These are phyloP conservation scores for Hepatocystis sp. DNA, from an alignment of 169 alveolate genomes.

Conservation along the genomic window DNA sequence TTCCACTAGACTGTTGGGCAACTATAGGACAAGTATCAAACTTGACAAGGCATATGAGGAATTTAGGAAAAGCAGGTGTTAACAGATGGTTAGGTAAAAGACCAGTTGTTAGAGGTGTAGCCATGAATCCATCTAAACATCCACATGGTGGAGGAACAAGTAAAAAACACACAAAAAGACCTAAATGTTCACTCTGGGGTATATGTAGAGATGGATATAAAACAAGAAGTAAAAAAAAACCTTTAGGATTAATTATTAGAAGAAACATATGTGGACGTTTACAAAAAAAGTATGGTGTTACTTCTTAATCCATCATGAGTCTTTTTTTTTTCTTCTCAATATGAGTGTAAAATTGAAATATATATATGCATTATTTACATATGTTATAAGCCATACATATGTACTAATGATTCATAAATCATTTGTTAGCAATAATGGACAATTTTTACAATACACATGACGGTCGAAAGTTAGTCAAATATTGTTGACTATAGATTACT, in stretches of 20 bases:
- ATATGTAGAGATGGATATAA: slow-evolving; percentile 84
- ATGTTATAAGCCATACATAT: too few species aligned
- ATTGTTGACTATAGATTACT: too few species aligned
- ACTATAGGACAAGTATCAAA: slow-evolving; percentile 90
- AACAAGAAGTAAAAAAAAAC: slow-evolving; percentile 86
- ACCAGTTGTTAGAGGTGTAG: slow-evolving; percentile 90
- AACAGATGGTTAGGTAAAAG: slow-evolving; percentile 89
- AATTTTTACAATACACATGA: too few species aligned
- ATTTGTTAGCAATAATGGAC: too few species aligned
- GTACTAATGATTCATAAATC: too few species aligned
- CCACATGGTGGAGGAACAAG: slow-evolving; percentile 93
- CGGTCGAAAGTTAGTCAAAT: too few species aligned
- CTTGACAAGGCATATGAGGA: slow-evolving; percentile 79
- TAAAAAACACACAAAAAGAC: slow-evolving; percentile 86
- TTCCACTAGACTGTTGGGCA: slow-evolving; percentile 93
- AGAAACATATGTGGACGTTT: slow-evolving; percentile 87
- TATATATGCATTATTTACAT: too few species aligned
- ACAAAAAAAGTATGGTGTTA: slow-evolving; percentile 85
- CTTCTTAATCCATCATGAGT: too few species aligned
- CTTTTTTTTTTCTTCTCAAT: too few species aligned
- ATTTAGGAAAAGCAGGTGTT: slow-evolving; percentile 88
- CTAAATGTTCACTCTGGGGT: slow-evolving; percentile 90
- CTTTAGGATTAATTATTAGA: slow-evolving; percentile 87
- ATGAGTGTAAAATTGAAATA: too few species aligned
- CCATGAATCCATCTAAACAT: slow-evolving; percentile 89